phyloP scores from a whole-genome alignment of 148 eudicot genomes.

The Salicornia ramosissima region DNA sequence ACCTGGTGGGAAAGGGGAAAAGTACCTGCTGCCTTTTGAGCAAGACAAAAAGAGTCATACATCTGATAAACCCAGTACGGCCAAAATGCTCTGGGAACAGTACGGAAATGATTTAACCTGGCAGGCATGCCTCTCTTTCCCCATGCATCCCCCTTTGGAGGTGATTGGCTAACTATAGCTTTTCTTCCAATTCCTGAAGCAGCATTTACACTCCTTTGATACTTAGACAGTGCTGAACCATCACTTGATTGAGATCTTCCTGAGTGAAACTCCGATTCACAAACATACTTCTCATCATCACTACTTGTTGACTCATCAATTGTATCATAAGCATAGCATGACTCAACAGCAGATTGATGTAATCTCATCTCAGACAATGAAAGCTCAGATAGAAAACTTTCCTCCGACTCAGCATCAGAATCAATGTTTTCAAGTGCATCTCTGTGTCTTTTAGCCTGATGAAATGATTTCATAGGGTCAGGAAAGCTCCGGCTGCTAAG shows the following conservation, averaged over 20 bases:
- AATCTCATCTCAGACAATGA: constrained; percentile 65
- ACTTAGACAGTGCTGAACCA: constrained; percentile 26
- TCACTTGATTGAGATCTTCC: constrained; percentile 35
- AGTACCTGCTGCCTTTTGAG: constrained; percentile 76
- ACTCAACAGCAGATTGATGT: constrained; percentile 54
- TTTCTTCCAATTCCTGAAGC: constrained; percentile 26
- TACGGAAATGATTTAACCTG: constrained; percentile 33
- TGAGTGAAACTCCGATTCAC: constrained; percentile 27
- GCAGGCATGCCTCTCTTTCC: constrained; percentile 27
- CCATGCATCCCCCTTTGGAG: constrained; percentile 27
- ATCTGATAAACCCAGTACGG: constrained; percentile 87
- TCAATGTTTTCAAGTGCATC: constrained; percentile 40
- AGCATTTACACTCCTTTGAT: constrained; percentile 29
- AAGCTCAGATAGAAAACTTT: constrained; percentile 66
- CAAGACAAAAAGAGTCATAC: constrained; percentile 83
- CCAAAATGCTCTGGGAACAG: constrained; percentile 73
- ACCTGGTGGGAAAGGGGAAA: not conserved
- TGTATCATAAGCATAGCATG: constrained; percentile 37
- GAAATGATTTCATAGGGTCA: constrained; percentile 24
- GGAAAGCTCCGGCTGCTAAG: constrained; percentile 23
- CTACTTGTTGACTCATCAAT: constrained; percentile 49
- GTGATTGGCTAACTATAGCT: constrained; percentile 19
- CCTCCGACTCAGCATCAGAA: constrained; percentile 75
- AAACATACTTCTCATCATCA: constrained; percentile 56
- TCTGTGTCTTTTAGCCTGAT: constrained; percentile 29